Evolutionary conservation across 1,284 basidiomycete species (phyloP).

Genomic region (Leccinum subrobustum): DNA sequence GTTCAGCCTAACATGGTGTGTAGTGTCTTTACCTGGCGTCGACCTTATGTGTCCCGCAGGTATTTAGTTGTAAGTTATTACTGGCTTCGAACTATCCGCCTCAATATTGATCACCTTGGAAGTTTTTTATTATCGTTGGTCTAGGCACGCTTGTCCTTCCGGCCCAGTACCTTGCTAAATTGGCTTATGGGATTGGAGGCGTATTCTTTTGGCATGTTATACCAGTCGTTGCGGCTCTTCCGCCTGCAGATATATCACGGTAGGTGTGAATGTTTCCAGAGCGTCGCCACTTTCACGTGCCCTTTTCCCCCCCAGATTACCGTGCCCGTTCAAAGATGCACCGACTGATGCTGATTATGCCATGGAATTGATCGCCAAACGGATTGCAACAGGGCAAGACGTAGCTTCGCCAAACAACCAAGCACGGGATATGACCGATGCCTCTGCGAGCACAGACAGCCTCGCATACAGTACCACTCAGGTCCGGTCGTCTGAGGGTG

Average conservation of each 20-base stretch:
- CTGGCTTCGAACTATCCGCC: not conserved
- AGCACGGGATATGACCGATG: conserved; percentile 2
- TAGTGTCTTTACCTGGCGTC: conserved; percentile 66
- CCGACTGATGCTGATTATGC: conserved; percentile 69
- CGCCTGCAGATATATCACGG: conserved; percentile 47
- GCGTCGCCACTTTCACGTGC: conserved; percentile 2
- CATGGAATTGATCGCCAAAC: conserved; percentile 62
- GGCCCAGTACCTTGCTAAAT: conserved; percentile 48
- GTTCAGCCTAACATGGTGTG: conserved; percentile 6
- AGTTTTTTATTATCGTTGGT: conserved; percentile 37
- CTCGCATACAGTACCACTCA: conserved; percentile 7
- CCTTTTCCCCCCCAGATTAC: conserved; percentile 37
- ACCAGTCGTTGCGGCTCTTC: conserved; percentile 54
- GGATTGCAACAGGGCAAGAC: conserved; percentile 54
- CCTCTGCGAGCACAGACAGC: conserved; percentile 11
- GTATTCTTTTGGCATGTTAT: conserved; percentile 63
- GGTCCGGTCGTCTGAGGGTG: conserved; percentile 5
- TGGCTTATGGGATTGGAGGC: conserved; percentile 46
- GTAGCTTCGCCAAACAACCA: conserved; percentile 22
- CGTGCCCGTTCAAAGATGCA: conserved; percentile 47
- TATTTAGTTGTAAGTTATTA: conserved; percentile 45
- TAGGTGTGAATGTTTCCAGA: conserved; percentile 23
- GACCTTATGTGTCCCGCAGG: conserved; percentile 45
- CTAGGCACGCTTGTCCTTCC: conserved; percentile 47
- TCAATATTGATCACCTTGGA: conserved; percentile 1